phyloP scores from a whole-genome alignment of 495 filamentous ascomycete genomes.

The Staphylotrichum tortipilum region DNA sequence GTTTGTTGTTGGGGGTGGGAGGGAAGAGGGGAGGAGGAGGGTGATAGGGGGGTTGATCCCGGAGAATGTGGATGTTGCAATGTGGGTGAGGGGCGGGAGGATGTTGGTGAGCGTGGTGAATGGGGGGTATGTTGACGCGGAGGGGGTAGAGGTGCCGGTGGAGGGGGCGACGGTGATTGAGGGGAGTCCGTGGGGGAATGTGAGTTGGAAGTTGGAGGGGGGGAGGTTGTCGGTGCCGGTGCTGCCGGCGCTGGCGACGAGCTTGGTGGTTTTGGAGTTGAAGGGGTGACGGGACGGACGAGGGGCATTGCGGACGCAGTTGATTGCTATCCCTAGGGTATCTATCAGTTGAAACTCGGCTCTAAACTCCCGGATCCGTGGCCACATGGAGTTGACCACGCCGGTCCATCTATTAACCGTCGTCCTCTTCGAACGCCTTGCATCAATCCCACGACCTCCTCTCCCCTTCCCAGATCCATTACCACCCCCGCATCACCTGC shows the following conservation, averaged over 20 bases:
- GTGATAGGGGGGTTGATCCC: constrained; percentile 2
- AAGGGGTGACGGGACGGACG: background rate
- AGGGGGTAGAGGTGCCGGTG: constrained; percentile 18
- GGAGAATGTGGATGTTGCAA: constrained; percentile 35
- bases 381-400: background rate
- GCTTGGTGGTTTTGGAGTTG: constrained; percentile 19
- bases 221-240: constrained; percentile 11
- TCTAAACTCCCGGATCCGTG: background rate
- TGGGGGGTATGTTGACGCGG: constrained; percentile 26
- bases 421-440: background rate
- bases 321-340: background rate
- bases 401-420: background rate
- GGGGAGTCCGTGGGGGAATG: constrained; percentile 16
- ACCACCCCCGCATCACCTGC: constrained; percentile 7
- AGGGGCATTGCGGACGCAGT: background rate
- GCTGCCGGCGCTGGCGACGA: constrained; percentile 19
- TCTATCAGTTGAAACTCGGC: constrained; percentile 2
- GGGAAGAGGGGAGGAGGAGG: constrained; percentile 14
- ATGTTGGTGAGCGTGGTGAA: constrained; percentile 41
- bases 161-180: constrained; percentile 11
- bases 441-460: background rate
- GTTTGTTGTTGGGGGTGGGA: constrained; percentile 38
- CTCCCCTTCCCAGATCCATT: background rate
- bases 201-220: constrained; percentile 17
- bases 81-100: constrained; percentile 29